Percentiles rank a stretch among this genome's conserved stretches.
Evolutionary conservation across 139 green algal species (phyloP).

Genomic region (Haematococcus lacustris): DNA sequence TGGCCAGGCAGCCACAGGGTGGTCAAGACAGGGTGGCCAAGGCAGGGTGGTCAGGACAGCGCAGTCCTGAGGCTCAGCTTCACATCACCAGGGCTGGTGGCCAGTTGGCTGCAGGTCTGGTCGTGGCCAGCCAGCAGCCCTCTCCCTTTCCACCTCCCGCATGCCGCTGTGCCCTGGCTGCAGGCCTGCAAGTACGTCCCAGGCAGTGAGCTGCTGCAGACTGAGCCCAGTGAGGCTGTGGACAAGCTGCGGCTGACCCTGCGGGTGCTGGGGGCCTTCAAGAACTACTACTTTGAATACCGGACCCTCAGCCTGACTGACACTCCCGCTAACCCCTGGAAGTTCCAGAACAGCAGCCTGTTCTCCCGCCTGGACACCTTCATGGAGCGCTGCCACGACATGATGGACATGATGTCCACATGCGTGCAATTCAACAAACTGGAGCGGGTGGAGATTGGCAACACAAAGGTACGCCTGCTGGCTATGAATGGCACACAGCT

Average conservation of each 20-base stretch:
- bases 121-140: too few relatives aligned
- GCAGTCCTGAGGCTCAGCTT: too few relatives aligned
- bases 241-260: constrained; percentile 75
- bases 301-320: constrained; percentile 36
- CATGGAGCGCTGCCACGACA: constrained; percentile 74
- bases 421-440: constrained; percentile 77
- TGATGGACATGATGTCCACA: constrained; percentile 75
- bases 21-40: too few relatives aligned
- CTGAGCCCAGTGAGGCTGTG: constrained; percentile 72
- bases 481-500: too few relatives aligned
- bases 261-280: constrained; percentile 76
- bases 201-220: constrained; percentile 65
- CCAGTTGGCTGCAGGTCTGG: too few relatives aligned
- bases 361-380: constrained; percentile 52
- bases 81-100: too few relatives aligned
- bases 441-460: constrained; percentile 84
- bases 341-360: constrained; percentile 67
- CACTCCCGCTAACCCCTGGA: constrained; percentile 70
- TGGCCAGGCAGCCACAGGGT: too few relatives aligned
- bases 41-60: too few relatives aligned
- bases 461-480: constrained; percentile 65
- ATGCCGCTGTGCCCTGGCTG: too few relatives aligned
- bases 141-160: too few relatives aligned
- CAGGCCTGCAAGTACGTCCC: constrained; percentile 69
- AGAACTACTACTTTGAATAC: constrained; percentile 81